phyloP scores from a whole-genome alignment of 495 filamentous ascomycete species.

The Xylaria venustula region DNA sequence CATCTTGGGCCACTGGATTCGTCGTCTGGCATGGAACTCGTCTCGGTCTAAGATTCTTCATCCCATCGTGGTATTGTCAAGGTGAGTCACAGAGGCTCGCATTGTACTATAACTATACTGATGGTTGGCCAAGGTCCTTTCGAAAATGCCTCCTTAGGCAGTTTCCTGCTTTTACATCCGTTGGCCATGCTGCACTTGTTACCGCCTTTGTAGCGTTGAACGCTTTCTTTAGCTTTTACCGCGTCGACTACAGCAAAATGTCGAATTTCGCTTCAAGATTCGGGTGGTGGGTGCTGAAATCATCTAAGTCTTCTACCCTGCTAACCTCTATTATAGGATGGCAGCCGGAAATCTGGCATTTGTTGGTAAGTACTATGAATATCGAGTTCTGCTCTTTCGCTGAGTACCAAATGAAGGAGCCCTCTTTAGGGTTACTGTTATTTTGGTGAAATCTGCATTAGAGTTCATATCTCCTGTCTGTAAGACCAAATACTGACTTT shows the following conservation, averaged over 20 bases:
- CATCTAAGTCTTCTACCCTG: not conserved
- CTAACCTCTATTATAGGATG: constrained; percentile 43
- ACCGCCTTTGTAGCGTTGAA: constrained; percentile 51
- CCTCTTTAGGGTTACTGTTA: not conserved
- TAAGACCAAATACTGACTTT: not conserved
- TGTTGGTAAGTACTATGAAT: constrained; percentile 26
- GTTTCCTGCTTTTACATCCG: constrained; percentile 50
- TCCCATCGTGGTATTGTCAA: constrained; percentile 18
- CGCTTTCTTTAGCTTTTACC: constrained; percentile 46
- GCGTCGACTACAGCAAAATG: constrained; percentile 34
- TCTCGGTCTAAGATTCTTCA: constrained; percentile 18
- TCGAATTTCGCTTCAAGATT: constrained; percentile 39
- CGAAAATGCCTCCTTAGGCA: constrained; percentile 46
- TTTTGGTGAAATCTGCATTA: too few relatives aligned
- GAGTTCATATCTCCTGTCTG: too few relatives aligned
- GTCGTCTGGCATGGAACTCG: constrained; percentile 18
- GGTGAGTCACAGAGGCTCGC: constrained; percentile 16
- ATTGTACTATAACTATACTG: constrained; percentile 21
- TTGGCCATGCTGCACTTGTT: constrained; percentile 50
- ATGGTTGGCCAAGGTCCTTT: not conserved
- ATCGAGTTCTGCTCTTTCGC: not conserved
- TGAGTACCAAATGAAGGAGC: not conserved
- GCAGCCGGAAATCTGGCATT: constrained; percentile 52
- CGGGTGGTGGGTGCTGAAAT: constrained; percentile 49
- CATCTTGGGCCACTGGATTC: constrained; percentile 48